Evolutionary conservation across 768 basidiomycete genomes (phyloP).

Genomic region (Psilocybe sp.): DNA sequence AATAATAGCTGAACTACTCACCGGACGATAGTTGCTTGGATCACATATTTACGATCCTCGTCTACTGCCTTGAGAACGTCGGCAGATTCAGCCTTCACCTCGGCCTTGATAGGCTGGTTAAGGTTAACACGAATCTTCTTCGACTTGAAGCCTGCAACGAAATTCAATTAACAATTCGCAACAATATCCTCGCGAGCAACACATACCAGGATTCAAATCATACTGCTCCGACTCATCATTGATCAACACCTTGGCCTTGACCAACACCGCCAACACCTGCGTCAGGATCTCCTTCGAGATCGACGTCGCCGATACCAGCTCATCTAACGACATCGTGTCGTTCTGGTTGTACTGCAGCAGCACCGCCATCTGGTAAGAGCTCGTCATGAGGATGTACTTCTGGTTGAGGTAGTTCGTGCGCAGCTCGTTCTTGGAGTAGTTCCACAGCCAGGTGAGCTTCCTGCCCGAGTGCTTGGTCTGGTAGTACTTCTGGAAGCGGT

Average conservation of each 20-base stretch:
- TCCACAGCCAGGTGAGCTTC: constrained; percentile 98
- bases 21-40: constrained; percentile 93
- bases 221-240: constrained; percentile 89
- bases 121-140: constrained; percentile 93
- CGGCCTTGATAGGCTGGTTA: constrained; percentile 91
- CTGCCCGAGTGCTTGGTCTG: constrained; percentile 93
- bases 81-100: constrained; percentile 85
- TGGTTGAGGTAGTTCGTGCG: constrained; percentile 91
- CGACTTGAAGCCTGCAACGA: constrained; percentile 71
- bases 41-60: constrained; percentile 95
- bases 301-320: constrained; percentile 75
- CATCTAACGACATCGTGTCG: constrained; percentile 81
- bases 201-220: constrained; percentile 78
- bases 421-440: constrained; percentile 96
- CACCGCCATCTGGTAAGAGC: constrained; percentile 96
- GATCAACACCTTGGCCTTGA: constrained; percentile 87
- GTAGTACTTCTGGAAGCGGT: constrained; percentile 93
- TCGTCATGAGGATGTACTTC: constrained; percentile 97
- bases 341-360: constrained; percentile 91
- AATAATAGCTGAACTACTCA: constrained; percentile 20
- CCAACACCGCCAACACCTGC: constrained; percentile 66
- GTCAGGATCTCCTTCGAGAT: constrained; percentile 79
- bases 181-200: not conserved
- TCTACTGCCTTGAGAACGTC: constrained; percentile 94
- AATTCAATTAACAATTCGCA: not conserved